Base-by-base conservation (phyloP, 1,139 yeast species). In the Entelexis paramagnoliae region DNA sequence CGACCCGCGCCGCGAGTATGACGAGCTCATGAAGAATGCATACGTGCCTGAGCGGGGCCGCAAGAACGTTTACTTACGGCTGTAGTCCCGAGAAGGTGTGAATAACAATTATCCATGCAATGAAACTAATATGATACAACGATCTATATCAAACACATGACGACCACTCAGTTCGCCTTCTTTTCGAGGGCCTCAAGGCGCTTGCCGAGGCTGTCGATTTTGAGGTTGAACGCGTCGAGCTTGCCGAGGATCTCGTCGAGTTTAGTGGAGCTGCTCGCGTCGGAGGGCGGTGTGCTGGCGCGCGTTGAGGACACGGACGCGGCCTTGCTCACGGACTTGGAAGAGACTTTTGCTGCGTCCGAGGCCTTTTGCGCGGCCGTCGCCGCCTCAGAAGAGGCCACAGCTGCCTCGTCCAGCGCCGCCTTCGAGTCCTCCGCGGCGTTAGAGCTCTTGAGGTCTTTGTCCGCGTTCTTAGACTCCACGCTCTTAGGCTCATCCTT, bases 11-110 rank as follows among this genome's bases (percentile, higher is more conserved):
- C 56, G 52, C 32, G 58, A 53, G n/a, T 47, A 29, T 16, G 59
- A 58, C n/a, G 57, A 55, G 29, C 29, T 59, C 7, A 38, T 59
- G 56, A 43, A 36, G 20, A 50, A 53, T 16, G 56, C 60, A 3
- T 55, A 50, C 35, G 59, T 58, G 30, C 48, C 59, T 3, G 52
- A 57, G 29, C 49, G 53, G 17, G 60, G 60, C 14, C 51, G 60
- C 19, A 58, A 56, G 40, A 44, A 54, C 35, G 20, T 55, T n/a
- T 45, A 52, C 24, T 41, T 58, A 8, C 36, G 51, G 17, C 46
- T 53, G n/a, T 22, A 22, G 24, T 6, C 24, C 4, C 24, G 6
- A 22, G 24, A 6, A 22, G 24, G 24, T 22, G 24, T 54, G 14
- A 34, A 26, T 17, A 14, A n/a, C 9, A 4, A 49, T 34, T 35